Base-by-base conservation (phyloP, 169 alveolate genomes). In the Cyclospora cayetanensis region DNA sequence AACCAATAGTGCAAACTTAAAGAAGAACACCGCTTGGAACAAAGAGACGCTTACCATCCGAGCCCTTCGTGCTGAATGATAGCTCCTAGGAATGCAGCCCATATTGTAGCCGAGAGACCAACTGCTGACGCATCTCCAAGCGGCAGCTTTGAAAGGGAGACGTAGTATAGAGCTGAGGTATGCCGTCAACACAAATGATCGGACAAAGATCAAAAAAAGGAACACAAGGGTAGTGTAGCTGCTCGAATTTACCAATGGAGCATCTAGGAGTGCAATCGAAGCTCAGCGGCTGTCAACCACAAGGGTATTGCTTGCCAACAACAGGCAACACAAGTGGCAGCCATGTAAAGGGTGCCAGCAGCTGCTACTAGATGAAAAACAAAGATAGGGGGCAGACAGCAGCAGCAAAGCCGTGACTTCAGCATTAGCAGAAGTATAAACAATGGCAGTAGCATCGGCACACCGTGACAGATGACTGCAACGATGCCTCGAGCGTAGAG, bases 81-180 rank as follows among this genome's bases (percentile, higher is more conserved):
- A 0, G 86, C 63, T 1, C 86, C 86, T 4, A 76, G 86, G 27
- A 76, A 43, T 18, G 86, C 86, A 1, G 86, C 86, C 86, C 86
- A 76, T 25, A 76, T 76, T 76, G 86, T 76, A 11, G 86, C 63
- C 46, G 86, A 42, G 60, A 76, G 68, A 20, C 86, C 86, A n/a
- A 76, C 63, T 11, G 86, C 63, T 25, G 86, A 63, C 15, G 86
- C 86, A 29, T 76, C 86, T 76, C 86, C 86, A 42, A 76, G 55
- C 2, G 86, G 86, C 68, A 76, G 86, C 66, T 66, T 37, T 43
- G 86, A 76, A 43, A 76, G 66, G 41, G 68, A 63, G 27, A 76
- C 34, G 27, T 76, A 76, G 34, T 42, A 76, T 34, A 76, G 42
- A 11, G 86, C 86, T 76, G 86, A 20, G 29, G 27, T n/a, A n/a